phyloP scores from a whole-genome alignment of 2,329 filamentous ascomycete species.

The Teratosphaeriaceae sp. region DNA sequence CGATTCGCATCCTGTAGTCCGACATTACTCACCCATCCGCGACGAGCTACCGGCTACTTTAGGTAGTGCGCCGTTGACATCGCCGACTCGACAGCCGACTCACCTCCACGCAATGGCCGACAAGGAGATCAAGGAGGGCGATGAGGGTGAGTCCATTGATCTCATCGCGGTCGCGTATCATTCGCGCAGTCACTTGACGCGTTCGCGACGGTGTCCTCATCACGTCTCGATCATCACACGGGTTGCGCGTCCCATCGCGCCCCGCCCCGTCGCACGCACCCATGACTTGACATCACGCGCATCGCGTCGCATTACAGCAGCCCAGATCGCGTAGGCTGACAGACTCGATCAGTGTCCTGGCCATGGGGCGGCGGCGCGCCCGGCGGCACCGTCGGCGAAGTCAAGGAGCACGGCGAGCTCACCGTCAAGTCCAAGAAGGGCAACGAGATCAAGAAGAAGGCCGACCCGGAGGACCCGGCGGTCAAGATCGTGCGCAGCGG shows the following conservation, averaged over 20 bases:
- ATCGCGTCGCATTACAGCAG: too few relatives aligned
- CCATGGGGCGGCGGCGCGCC: slow-evolving; percentile 52
- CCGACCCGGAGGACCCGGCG: slow-evolving; percentile 53
- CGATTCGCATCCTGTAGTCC: slow-evolving; percentile 6
- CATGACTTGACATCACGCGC: background rate
- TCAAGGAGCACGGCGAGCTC: slow-evolving; percentile 52
- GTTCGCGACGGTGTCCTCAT: background rate
- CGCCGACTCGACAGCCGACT: slow-evolving; percentile 7
- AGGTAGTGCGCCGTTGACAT: background rate
- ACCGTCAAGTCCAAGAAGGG: slow-evolving; percentile 48
- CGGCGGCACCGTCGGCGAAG: slow-evolving; percentile 51
- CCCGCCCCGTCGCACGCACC: background rate
- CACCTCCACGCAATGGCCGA: slow-evolving; percentile 34
- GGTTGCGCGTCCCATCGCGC: too few relatives aligned
- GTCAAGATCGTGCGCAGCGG: slow-evolving; percentile 53
- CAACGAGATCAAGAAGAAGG: slow-evolving; percentile 59
- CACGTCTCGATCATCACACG: too few relatives aligned
- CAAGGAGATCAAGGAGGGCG: slow-evolving; percentile 44
- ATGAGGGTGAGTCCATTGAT: slow-evolving; percentile 22
- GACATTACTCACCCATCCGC: background rate
- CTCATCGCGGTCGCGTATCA: slow-evolving; percentile 6
- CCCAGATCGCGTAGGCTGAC: background rate
- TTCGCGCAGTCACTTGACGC: background rate
- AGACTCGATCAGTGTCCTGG: slow-evolving; percentile 50
- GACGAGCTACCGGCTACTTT: background rate